These are phyloP conservation scores for Arthrobotrys iridis DNA, from an alignment of 2,329 filamentous ascomycete genomes.

Conservation along the genomic window DNA sequence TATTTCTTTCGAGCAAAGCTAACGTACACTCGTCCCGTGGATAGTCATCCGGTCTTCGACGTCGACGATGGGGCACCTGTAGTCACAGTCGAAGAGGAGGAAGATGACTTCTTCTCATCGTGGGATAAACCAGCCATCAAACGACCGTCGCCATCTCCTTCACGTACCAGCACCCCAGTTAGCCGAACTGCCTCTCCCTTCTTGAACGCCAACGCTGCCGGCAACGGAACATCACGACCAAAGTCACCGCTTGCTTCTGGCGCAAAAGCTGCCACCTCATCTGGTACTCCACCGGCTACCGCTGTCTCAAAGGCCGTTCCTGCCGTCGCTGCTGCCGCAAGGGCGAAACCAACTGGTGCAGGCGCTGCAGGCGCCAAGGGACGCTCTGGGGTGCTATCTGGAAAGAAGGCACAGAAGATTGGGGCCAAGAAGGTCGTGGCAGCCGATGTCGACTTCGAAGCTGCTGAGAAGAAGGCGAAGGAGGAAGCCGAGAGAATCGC, in stretches of 20 bases:
- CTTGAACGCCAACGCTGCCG: slow-evolving; percentile 73
- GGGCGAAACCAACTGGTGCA: slow-evolving; percentile 71
- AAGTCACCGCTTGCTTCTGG: slow-evolving; percentile 80
- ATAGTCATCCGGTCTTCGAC: slow-evolving; percentile 85
- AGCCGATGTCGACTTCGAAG: slow-evolving; percentile 73
- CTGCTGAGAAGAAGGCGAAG: slow-evolving; percentile 94
- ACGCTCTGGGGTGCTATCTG: slow-evolving; percentile 85
- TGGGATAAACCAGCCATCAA: slow-evolving; percentile 99
- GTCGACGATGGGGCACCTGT: slow-evolving; percentile 73
- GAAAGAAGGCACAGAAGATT: slow-evolving; percentile 83
- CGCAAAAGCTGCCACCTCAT: slow-evolving; percentile 64
- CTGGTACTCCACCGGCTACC: slow-evolving; percentile 68
- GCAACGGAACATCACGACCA: slow-evolving; percentile 76
- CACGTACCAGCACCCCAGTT: slow-evolving; percentile 84
- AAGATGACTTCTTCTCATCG: slow-evolving; percentile 97
- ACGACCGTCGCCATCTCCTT: slow-evolving; percentile 90
- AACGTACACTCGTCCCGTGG: background rate
- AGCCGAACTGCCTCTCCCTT: slow-evolving; percentile 90
- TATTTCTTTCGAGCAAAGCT: background rate
- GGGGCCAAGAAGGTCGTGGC: slow-evolving; percentile 89
- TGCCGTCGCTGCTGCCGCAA: slow-evolving; percentile 79
- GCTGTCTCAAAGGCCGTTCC: slow-evolving; percentile 68
- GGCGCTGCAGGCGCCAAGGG: slow-evolving; percentile 71
- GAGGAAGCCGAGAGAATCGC: slow-evolving; percentile 96
- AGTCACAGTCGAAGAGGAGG: slow-evolving; percentile 80